Evolutionary conservation across 805 yeast species (phyloP), one percentile per base, ranked within the genome.

Genomic region (Yamadazyma insecticola): DNA sequence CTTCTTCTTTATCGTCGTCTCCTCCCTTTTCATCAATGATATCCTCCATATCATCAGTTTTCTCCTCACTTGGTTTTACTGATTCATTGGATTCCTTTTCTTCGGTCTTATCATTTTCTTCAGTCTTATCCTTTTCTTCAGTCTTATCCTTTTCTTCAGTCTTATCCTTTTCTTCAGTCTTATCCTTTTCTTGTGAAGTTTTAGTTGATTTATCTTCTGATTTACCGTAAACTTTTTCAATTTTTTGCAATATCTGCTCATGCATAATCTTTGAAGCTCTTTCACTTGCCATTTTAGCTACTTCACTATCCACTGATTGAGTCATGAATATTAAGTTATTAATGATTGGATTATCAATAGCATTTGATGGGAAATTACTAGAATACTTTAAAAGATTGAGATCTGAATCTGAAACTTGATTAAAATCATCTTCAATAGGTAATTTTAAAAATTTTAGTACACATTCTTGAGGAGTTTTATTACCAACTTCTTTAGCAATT

Each of bases 341-440:
- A 63, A 92, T 71, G 3, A 92, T 88, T 2, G 99, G 98, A 55
- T 92, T 92, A 45, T 92, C 97, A 17, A 81, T 76, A 26, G 86
- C 74, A 22, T 86, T 76, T 29, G 85, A 81, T 10, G 97, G 96
- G 30, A 90, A 69, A 53, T 86, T 82, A 3, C 94, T 81, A 4
- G 90, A 80, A 54, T 74, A 87, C 50, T 80, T 83, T 41, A 89
- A 68, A 10, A 95, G 84, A 1, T 92, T 89, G 13, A 82, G 53
- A 21, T 72, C 67, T 8, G 64, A 62, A n/a, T 40, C 40, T 21
- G 60, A 53, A 19, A 72, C 63, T 16, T 73, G 72, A 40, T 78
- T 57, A 48, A 72, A 83, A 34, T 71, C 62, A 54, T 87, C 95
- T 52, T 88, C 96, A 40, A 84, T 80, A 13, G 95, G 92, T 38